Percentiles rank a stretch among this genome's conserved stretches.
These are phyloP conservation scores for Gastrolobium bilobum DNA, from an alignment of 306 rosid species.

Conservation along the genomic window DNA sequence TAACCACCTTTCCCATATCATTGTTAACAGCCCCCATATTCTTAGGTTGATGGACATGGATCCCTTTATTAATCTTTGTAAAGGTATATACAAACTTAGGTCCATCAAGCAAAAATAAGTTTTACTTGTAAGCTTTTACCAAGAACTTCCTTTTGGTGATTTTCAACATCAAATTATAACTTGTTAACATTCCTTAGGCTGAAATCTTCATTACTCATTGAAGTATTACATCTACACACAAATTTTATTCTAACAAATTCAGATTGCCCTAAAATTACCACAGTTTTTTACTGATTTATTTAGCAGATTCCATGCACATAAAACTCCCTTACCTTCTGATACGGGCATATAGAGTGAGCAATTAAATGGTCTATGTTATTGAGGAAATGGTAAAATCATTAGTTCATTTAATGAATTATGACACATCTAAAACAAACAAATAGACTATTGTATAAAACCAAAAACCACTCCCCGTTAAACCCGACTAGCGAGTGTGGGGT, in stretches of 20 bases:
- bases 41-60: no score
- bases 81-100: no score
- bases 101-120: no score
- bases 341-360: constrained; percentile 14
- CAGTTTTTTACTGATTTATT: constrained; percentile 24
- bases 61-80: no score
- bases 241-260: not conserved
- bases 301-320: constrained; percentile 12
- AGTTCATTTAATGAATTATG: not conserved
- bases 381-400: not conserved
- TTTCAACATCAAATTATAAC: constrained; percentile 37
- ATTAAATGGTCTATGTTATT: constrained; percentile 9
- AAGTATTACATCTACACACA: constrained; percentile 31
- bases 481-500: no score
- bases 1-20: no score
- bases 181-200: constrained; percentile 20
- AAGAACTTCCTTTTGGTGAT: constrained; percentile 30
- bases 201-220: constrained; percentile 7
- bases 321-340: constrained; percentile 27
- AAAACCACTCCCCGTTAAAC: no score
- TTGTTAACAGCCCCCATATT: no score
- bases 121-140: not conserved
- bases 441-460: constrained; percentile 2
- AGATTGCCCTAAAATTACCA: constrained; percentile 6
- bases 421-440: constrained; percentile 20